Base-by-base conservation (phyloP, 306 rosid genomes). In the Prunus dulcis region DNA sequence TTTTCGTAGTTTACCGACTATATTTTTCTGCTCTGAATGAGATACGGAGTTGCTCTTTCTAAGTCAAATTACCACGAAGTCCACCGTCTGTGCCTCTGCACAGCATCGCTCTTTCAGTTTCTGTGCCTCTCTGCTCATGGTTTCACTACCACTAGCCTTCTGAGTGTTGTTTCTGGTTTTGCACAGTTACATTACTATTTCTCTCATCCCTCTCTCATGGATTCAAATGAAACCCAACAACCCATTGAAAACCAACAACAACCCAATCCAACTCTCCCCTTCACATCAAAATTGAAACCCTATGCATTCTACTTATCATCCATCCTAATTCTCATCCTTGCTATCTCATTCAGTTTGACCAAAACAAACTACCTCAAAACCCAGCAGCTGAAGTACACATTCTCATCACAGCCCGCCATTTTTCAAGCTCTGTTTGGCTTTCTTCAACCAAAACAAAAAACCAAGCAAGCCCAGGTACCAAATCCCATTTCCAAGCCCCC, bases 311-410 rank as follows among this genome's bases (percentile, higher is more conserved):
- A 61, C 61, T 13, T 73, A 2, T 12, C 89, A 0, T 67, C 96
- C 57, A 23, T 93, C 62, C 68, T 93, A 30, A 69, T 89, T 67
- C 89, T 93, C 70, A 22, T 84, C 4, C 67, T 85, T 27, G 84
- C 98, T 76, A 76, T 93, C 79, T 79, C 76, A 12, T 73, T 79
- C 61, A 78, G 76, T 53, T 76, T 88, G 79, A 80, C 88, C 81
- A 83, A 51, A 72, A 47, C 92, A 74, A 80, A 77, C 71, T 76
- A 15, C 56, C 76, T 49, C 78, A 87, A 86, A 80, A 51, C 84
- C 82, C 89, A 79, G 45, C 76, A 22, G 85, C 78, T 86, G 18
- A 87, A 75, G 66, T 46, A 55, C 79, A 28, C 82, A 27, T 78
- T 81, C 64, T 78, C 82, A 18, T 57, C 80, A 30, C 72, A 80